Percentiles rank a stretch among this genome's conserved stretches.
These are phyloP conservation scores for Yamadazyma laniorum DNA, from an alignment of 805 yeast genomes.

Conservation along the genomic window DNA sequence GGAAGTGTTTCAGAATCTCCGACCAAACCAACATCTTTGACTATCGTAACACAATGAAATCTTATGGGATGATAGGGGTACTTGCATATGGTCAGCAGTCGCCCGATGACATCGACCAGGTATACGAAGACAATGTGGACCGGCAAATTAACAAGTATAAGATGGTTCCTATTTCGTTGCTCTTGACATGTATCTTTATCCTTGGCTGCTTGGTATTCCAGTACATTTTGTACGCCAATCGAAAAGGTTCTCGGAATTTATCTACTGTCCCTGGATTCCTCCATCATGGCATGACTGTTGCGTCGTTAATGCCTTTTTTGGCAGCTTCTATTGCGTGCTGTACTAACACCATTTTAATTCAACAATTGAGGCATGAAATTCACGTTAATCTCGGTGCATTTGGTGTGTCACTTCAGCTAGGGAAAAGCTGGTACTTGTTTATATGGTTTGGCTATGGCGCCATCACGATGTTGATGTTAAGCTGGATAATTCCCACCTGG, in stretches of 20 bases:
- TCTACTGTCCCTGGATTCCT: slow-evolving; percentile 25
- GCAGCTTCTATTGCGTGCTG: slow-evolving; percentile 30
- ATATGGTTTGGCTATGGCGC: slow-evolving; percentile 36
- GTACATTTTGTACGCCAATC: slow-evolving; percentile 34
- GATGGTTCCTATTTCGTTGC: slow-evolving; percentile 27
- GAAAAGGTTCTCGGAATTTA: slow-evolving; percentile 28
- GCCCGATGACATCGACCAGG: not conserved
- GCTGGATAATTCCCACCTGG: slow-evolving; percentile 45
- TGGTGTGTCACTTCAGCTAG: slow-evolving; percentile 46
- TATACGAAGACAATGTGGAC: slow-evolving; percentile 14
- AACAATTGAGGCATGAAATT: slow-evolving; percentile 24
- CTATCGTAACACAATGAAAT: slow-evolving; percentile 40
- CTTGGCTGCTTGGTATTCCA: slow-evolving; percentile 26
- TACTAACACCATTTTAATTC: slow-evolving; percentile 26
- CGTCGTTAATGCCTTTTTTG: slow-evolving; percentile 25
- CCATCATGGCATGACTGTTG: slow-evolving; percentile 34
- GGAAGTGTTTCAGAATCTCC: slow-evolving; percentile 19
- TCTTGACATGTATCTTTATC: slow-evolving; percentile 29
- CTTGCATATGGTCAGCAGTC: slow-evolving; percentile 37
- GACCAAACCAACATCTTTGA: slow-evolving; percentile 35
- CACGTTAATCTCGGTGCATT: slow-evolving; percentile 37
- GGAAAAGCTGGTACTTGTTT: slow-evolving; percentile 40
- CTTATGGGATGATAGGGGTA: slow-evolving; percentile 42
- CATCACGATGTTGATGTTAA: slow-evolving; percentile 23
- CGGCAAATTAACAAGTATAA: slow-evolving; percentile 16